Percentiles rank a stretch among this genome's conserved stretches.
These are phyloP conservation scores for Cyberlindnera suaveolens DNA, from an alignment of 805 yeast species.

Conservation along the genomic window DNA sequence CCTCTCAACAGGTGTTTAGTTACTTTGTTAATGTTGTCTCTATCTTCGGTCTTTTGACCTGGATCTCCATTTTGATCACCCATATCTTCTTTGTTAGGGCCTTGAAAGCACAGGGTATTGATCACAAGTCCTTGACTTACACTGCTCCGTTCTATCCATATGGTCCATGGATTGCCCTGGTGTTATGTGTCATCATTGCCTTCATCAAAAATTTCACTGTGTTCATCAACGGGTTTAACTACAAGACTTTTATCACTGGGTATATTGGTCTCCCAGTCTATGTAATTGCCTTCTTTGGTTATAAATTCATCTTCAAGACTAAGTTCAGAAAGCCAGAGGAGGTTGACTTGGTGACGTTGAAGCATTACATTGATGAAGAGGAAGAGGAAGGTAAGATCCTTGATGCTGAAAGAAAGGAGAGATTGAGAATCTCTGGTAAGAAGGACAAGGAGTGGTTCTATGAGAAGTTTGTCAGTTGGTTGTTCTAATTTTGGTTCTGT, in stretches of 20 bases:
- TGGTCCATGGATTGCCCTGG: conserved; percentile 54
- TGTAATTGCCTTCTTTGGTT: conserved; percentile 47
- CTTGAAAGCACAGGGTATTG: conserved; percentile 59
- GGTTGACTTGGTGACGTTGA: conserved; percentile 54
- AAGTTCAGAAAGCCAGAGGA: conserved; percentile 44
- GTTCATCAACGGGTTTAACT: conserved; percentile 56
- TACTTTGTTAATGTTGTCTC: conserved; percentile 75
- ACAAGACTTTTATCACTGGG: conserved; percentile 68
- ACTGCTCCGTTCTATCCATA: conserved; percentile 65
- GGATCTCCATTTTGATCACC: conserved; percentile 66
- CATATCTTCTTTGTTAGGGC: conserved; percentile 64
- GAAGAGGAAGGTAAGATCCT: conserved; percentile 24
- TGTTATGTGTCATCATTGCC: conserved; percentile 47
- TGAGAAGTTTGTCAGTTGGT: conserved; percentile 43
- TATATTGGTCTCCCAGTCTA: conserved; percentile 61
- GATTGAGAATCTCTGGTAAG: conserved; percentile 18
- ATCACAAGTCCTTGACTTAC: conserved; percentile 38
- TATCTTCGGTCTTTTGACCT: conserved; percentile 67
- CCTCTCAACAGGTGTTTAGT: conserved; percentile 51
- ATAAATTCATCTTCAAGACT: conserved; percentile 50
- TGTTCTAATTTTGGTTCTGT: conserved; percentile 31
- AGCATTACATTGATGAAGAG: conserved; percentile 31
- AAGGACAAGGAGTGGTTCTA: conserved; percentile 40
- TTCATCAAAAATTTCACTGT: conserved; percentile 69
- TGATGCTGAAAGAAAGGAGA: conserved; percentile 20